Evolutionary conservation across 495 filamentous ascomycete genomes (phyloP), one percentile per base, ranked within the genome.

Genomic region (Neurospora sp.): DNA sequence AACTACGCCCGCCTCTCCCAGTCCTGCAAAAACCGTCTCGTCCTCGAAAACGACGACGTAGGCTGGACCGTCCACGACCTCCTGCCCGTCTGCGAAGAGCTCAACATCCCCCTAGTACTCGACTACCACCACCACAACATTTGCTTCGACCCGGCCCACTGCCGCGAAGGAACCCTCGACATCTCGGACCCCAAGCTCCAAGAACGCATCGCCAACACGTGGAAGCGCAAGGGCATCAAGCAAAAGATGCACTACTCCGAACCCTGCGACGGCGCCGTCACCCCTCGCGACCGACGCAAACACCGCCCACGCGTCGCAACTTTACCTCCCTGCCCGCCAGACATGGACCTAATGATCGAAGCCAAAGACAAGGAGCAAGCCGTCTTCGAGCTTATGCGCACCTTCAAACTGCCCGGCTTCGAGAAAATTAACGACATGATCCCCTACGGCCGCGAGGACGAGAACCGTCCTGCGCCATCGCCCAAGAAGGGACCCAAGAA

Each of bases 351-450:
- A 14, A 99, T 98, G 96, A 97, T 98, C 72, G 96, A 99, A 83
- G 96, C 96, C 20, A 99, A 98, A 77, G 94, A 97, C 77, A 99
- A 98, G 81, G 96, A 99, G 80, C 96, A 98, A 80, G 94, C 96
- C 0, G 94, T 97, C 0, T 97, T 98, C 77, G 94, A 97, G 74
- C 85, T 98, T 16, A 97, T 97, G 93, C 85, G 90, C 39, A 96
- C 84, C 2, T 97, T 92, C 80, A 93, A 90, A 72, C 85, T 98
- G 1, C 92, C 94, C 0, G 93, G 92, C 3, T 90, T 90, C 78
- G 87, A 95, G 5, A 83, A 82, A 1, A 87, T 96, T 77, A 91
- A 91, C 76, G 92, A 97, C 74, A 83, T 99, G 7, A 83, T 94
- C 18, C 94, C 95, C 0, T 88, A 93, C 80, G 86, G 88, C 16